phyloP scores from a whole-genome alignment of 208 protist genomes.

The Trypanosoma brucei region DNA sequence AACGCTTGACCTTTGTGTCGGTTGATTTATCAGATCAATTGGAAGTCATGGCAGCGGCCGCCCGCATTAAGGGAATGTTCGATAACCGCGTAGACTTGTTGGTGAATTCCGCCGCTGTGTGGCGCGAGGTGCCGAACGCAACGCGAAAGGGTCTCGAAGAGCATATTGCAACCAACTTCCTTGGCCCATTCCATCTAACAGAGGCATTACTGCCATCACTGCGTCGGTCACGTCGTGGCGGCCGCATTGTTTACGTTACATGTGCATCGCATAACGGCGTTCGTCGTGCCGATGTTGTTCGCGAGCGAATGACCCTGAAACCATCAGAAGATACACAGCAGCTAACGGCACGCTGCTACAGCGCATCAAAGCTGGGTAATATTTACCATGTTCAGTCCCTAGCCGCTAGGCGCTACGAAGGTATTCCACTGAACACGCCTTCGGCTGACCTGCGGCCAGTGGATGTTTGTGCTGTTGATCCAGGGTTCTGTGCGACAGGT shows the following conservation, averaged over 20 bases:
- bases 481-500: constrained; percentile 62
- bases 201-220: constrained; percentile 73
- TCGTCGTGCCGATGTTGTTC: constrained; percentile 44
- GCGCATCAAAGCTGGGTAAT: constrained; percentile 79
- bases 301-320: constrained; percentile 56
- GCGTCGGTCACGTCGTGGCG: constrained; percentile 34
- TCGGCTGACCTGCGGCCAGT: constrained; percentile 54
- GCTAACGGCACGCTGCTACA: constrained; percentile 69
- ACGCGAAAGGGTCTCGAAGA: constrained; percentile 70
- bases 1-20: constrained; percentile 50
- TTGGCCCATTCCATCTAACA: constrained; percentile 77
- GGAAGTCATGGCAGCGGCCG: constrained; percentile 46
- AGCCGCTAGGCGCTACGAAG: constrained; percentile 63
- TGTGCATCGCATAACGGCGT: constrained; percentile 76
- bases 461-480: constrained; percentile 62
- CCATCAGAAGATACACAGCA: constrained; percentile 37
- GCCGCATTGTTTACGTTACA: constrained; percentile 74
- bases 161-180: constrained; percentile 79
- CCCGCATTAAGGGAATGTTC: constrained; percentile 56
- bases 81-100: constrained; percentile 63
- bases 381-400: constrained; percentile 76
- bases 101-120: constrained; percentile 78
- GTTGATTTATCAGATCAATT: constrained; percentile 68
- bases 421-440: constrained; percentile 51
- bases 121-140: constrained; percentile 48